A percentile compares a stretch with the other conserved stretches of the same genome.
These are phyloP conservation scores for Leccinum fuscescens DNA, from an alignment of 1,284 basidiomycete species.

Conservation along the genomic window DNA sequence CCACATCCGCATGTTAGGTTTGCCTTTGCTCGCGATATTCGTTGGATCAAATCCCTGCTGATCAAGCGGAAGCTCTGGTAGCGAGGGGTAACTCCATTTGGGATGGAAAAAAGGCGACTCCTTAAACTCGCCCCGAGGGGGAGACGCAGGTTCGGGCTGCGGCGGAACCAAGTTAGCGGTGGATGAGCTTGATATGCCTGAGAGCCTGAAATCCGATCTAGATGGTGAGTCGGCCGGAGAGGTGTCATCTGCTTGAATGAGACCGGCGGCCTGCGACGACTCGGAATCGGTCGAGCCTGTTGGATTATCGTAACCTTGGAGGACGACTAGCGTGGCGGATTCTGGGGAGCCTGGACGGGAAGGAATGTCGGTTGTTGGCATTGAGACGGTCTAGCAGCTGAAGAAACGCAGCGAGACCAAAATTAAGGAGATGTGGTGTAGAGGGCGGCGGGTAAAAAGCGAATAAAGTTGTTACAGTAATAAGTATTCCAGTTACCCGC, in stretches of 20 bases:
- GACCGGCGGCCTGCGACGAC: background rate
- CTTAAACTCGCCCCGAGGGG: conserved; percentile 21
- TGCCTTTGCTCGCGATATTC: background rate
- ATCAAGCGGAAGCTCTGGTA: conserved; percentile 21
- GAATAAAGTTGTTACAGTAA: conserved; percentile 8
- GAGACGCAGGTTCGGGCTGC: conserved; percentile 10
- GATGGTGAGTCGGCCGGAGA: conserved; percentile 17
- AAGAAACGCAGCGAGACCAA: conserved; percentile 5
- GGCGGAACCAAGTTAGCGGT: conserved; percentile 24
- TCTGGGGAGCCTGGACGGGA: conserved; percentile 22
- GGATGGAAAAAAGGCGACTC: conserved; percentile 29
- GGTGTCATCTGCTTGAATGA: background rate
- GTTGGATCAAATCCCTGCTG: conserved; percentile 3
- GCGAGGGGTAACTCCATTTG: conserved; percentile 30
- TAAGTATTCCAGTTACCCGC: background rate
- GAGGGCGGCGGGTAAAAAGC: conserved; percentile 20
- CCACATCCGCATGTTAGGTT: conserved; percentile 24
- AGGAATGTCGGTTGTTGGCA: conserved; percentile 13
- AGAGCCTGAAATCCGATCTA: conserved; percentile 26
- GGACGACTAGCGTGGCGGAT: conserved; percentile 32
- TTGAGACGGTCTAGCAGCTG: conserved; percentile 8
- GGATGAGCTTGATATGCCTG: conserved; percentile 26
- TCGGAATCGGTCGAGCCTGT: background rate
- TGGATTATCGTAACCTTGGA: conserved; percentile 26
- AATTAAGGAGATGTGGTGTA: conserved; percentile 2